These are phyloP conservation scores for Aspergillus sp. DNA, from an alignment of 2,329 filamentous ascomycete genomes.

Conservation along the genomic window DNA sequence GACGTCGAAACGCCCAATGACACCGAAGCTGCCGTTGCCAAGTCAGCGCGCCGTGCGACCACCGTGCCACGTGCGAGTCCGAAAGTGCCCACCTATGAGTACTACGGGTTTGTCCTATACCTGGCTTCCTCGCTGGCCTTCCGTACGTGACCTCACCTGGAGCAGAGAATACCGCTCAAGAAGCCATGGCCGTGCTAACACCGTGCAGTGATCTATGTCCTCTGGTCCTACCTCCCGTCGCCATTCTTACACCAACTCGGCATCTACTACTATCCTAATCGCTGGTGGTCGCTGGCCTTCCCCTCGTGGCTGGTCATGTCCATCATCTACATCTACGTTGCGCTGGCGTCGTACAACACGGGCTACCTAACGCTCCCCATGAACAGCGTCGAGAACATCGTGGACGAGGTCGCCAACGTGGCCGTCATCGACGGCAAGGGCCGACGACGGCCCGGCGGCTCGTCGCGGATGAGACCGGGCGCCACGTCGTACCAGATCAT, in stretches of 20 bases:
- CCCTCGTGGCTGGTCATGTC: constrained; percentile 87
- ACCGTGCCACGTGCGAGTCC: constrained; percentile 81
- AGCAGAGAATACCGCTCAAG: neutral
- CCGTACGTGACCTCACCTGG: constrained; percentile 43
- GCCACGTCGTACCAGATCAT: constrained; percentile 43
- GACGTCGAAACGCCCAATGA: constrained; percentile 72
- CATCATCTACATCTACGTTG: constrained; percentile 90
- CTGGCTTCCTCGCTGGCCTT: constrained; percentile 83
- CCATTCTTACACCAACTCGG: constrained; percentile 90
- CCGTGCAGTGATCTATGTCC: constrained; percentile 56
- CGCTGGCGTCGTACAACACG: constrained; percentile 85
- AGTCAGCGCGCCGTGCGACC: constrained; percentile 57
- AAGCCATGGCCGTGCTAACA: constrained; percentile 7
- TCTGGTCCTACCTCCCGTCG: constrained; percentile 89
- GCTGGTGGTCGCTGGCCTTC: constrained; percentile 95
- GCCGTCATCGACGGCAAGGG: constrained; percentile 77
- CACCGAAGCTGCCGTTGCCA: constrained; percentile 60
- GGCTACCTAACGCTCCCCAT: constrained; percentile 82
- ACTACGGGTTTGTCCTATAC: constrained; percentile 98
- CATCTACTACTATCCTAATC: constrained; percentile 94
- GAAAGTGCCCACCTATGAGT: constrained; percentile 98
- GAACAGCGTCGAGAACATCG: constrained; percentile 78
- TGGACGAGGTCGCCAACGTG: constrained; percentile 85
- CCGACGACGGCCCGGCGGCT: constrained; percentile 48
- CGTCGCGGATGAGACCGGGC: constrained; percentile 42